Evolutionary conservation across 257 asterid species (phyloP).

Genomic region (Nicotiana obtusifolia): DNA sequence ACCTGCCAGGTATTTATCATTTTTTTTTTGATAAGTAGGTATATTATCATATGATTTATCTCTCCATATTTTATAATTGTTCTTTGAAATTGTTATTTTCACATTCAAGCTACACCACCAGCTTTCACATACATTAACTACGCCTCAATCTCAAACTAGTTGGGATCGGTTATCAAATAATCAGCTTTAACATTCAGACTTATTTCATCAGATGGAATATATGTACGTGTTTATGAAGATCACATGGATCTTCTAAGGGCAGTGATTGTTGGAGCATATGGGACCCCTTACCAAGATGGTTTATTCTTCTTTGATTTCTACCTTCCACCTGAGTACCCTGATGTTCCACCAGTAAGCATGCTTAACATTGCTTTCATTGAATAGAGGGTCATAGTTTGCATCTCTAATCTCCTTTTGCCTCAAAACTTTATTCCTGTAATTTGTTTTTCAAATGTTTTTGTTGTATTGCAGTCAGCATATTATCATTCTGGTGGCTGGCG

Average conservation of each 20-base stretch:
- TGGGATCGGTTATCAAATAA: neutral
- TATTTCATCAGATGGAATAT: slow-evolving; percentile 67
- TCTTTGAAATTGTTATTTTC: slow-evolving; percentile 14
- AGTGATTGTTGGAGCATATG: slow-evolving; percentile 96
- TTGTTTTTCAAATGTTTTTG: slow-evolving; percentile 7
- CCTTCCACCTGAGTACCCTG: slow-evolving; percentile 93
- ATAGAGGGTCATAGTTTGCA: neutral
- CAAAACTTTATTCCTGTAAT: slow-evolving; percentile 3
- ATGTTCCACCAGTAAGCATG: slow-evolving; percentile 82
- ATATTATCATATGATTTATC: neutral
- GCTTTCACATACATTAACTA: slow-evolving; percentile 7
- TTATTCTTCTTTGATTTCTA: slow-evolving; percentile 95
- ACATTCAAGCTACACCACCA: slow-evolving; percentile 12
- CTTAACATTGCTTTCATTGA: neutral
- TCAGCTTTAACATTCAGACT: slow-evolving; percentile 2
- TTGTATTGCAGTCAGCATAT: slow-evolving; percentile 65
- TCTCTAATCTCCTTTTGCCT: slow-evolving; percentile 4
- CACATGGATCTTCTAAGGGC: slow-evolving; percentile 98
- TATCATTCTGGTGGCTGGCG: slow-evolving; percentile 99
- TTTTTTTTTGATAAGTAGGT: neutral
- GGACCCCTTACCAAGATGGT: slow-evolving; percentile 99
- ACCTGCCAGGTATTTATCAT: slow-evolving; percentile 67
- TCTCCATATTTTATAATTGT: neutral
- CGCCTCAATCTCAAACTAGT: slow-evolving; percentile 2
- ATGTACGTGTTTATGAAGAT: slow-evolving; percentile 93